Evolutionary conservation across 1,284 basidiomycete species (phyloP).

Genomic region (Tremellales sp.): DNA sequence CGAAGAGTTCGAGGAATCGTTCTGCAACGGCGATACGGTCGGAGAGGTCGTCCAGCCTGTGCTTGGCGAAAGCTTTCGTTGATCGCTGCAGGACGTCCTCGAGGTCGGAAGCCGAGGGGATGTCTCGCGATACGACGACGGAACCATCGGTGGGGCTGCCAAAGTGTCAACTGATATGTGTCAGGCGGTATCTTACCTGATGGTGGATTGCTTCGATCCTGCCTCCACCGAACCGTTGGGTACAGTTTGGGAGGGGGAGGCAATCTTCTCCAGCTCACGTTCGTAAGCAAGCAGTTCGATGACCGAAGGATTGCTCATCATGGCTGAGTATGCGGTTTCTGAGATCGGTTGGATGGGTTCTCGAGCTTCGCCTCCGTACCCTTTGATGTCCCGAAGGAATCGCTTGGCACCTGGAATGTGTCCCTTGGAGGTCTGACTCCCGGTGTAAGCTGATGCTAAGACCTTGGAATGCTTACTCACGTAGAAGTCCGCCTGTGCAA

Average conservation of each 20-base stretch:
- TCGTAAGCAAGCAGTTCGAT: slow-evolving; percentile 1
- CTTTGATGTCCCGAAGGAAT: slow-evolving; percentile 1
- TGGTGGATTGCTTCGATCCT: not conserved
- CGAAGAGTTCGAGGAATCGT: slow-evolving; percentile 69
- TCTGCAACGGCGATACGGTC: slow-evolving; percentile 64
- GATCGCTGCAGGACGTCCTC: not conserved
- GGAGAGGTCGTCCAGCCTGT: slow-evolving; percentile 59
- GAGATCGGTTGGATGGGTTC: slow-evolving; percentile 4
- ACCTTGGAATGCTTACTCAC: not conserved
- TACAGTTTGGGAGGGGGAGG: too few species aligned
- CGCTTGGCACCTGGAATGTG: slow-evolving; percentile 8
- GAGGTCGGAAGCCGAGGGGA: not conserved
- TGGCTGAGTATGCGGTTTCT: not conserved
- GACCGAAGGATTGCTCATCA: slow-evolving; percentile 3
- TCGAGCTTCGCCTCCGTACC: slow-evolving; percentile 5
- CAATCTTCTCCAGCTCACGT: not conserved
- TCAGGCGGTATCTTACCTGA: not conserved
- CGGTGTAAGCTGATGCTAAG: not conserved
- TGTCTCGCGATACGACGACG: not conserved
- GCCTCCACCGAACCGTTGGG: not conserved
- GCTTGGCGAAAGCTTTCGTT: slow-evolving; percentile 32
- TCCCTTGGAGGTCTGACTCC: not conserved
- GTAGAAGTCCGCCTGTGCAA: slow-evolving; percentile 2
- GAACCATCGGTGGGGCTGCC: not conserved
- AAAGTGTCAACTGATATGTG: not conserved